Evolutionary conservation across 345 rosid species (phyloP).

Genomic region (Aethionema arabicum): DNA sequence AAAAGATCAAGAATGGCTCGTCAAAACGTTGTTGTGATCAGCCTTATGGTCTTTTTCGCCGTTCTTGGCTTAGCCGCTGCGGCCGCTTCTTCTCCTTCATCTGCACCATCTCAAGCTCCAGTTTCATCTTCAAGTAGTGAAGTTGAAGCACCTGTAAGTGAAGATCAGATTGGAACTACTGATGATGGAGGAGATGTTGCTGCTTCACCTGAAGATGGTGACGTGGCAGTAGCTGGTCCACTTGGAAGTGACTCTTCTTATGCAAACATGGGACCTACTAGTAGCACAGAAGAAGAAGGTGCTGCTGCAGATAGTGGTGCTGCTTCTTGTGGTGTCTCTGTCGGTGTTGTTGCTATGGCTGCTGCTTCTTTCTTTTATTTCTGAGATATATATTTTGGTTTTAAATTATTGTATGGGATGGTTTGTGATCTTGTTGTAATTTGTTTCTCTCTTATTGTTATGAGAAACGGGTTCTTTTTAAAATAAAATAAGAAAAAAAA

Average conservation of each 20-base stretch:
- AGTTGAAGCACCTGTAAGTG: conserved; percentile 19
- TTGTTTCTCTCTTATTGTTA: not conserved
- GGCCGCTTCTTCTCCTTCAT: conserved; percentile 34
- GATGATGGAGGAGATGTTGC: conserved; percentile 27
- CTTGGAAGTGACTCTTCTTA: conserved; percentile 39
- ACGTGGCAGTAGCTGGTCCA: conserved; percentile 46
- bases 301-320: conserved; percentile 25
- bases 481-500: not conserved
- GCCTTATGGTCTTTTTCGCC: conserved; percentile 33
- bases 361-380: conserved; percentile 44
- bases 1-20: conserved; percentile 35
- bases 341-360: conserved; percentile 32
- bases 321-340: conserved; percentile 36
- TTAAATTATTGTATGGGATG: conserved; percentile 22
- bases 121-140: conserved; percentile 10
- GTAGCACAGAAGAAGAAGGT: conserved; percentile 17
- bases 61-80: conserved; percentile 35
- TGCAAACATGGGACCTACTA: conserved; percentile 8
- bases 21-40: conserved; percentile 25
- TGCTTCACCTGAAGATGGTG: conserved; percentile 38
- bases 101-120: conserved; percentile 34
- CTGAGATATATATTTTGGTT: conserved; percentile 20
- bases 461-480: conserved; percentile 20
- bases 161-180: conserved; percentile 34
- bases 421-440: conserved; percentile 29